Evolutionary conservation across 2,329 filamentous ascomycete genomes (phyloP), one percentile per base, ranked within the genome.

Genomic region (Paecilomyces dactylethromorphus): DNA sequence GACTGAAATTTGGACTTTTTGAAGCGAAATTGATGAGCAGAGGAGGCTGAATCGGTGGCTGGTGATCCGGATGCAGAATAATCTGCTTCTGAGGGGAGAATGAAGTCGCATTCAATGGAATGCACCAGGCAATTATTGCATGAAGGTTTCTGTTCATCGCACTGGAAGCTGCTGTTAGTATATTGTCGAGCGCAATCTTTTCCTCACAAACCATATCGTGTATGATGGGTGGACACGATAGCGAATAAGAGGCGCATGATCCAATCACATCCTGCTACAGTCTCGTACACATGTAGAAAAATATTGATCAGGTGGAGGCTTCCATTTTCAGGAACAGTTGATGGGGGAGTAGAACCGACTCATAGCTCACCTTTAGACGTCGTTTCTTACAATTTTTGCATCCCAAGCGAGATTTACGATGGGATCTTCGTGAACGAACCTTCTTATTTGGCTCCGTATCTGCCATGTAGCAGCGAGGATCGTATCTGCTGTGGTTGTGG

Each of bases 311-410:
- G 18, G 21, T 45, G n/a, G 5, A 45, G n/a, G 18, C 7, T 18
- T 3, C 18, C 5, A 1, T 45, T 5, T 10, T 45, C 35, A 45
- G 35, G n/a, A 10, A 7, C 8, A 13, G 5, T 39, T 3, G 13
- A 39, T 39, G 35, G 35, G n/a, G 39, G 18, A 45, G 8, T 15
- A n/a, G 26, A n/a, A n/a, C n/a, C n/a, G n/a, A 11, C 53, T 21
- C 11, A 45, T 15, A 10, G 62, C 68, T 64, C 53, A 74, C 72
- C 63, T 74, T 75, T 8, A 74, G 66, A 13, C 71, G 69, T 6
- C 71, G 61, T 56, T 60, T 65, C 59, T 74, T 74, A 54, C 72
- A 75, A 54, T 69, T 71, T 11, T 55, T 57, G 58, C 72, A 75
- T 3, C 72, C 72, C 13, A 63, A 54, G 0, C 71, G 67, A 8